Conservation (phyloP, 2,329 filamentous ascomycete species). For the Cylindrodendrum hubeiense region DNA sequence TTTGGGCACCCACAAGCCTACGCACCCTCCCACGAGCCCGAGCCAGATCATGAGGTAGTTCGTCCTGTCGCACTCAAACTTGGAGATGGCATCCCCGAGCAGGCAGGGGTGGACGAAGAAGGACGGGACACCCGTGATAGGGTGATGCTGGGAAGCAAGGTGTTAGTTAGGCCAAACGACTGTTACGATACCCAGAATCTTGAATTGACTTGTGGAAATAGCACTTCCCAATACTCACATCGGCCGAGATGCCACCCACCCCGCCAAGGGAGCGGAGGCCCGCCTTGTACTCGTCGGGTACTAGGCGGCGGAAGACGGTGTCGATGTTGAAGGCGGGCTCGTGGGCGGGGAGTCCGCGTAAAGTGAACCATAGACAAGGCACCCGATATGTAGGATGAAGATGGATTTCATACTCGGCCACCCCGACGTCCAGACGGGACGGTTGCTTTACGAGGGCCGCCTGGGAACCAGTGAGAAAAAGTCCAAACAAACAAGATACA, state of each 20-base stretch:
- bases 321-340: constrained; percentile 73
- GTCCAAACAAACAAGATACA: constrained; percentile 18
- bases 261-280: constrained; percentile 71
- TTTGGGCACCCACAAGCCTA: constrained; percentile 82
- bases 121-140: constrained; percentile 79
- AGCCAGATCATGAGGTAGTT: constrained; percentile 91
- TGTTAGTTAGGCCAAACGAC: constrained; percentile 55
- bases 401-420: constrained; percentile 79
- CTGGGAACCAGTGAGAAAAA: constrained; percentile 48
- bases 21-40: constrained; percentile 84
- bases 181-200: constrained; percentile 45
- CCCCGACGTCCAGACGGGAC: constrained; percentile 51
- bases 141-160: constrained; percentile 76
- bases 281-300: constrained; percentile 74
- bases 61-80: constrained; percentile 70
- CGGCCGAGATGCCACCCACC: constrained; percentile 81
- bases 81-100: constrained; percentile 83
- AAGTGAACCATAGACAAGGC: constrained; percentile 81
- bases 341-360: constrained; percentile 68
- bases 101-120: constrained; percentile 96
- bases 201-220: constrained; percentile 48
- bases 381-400: constrained; percentile 81
- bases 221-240: constrained; percentile 67
- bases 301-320: constrained; percentile 77
- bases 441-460: constrained; percentile 53